phyloP scores from a whole-genome alignment of 306 rosid species.

The Prosopis cineraria region DNA sequence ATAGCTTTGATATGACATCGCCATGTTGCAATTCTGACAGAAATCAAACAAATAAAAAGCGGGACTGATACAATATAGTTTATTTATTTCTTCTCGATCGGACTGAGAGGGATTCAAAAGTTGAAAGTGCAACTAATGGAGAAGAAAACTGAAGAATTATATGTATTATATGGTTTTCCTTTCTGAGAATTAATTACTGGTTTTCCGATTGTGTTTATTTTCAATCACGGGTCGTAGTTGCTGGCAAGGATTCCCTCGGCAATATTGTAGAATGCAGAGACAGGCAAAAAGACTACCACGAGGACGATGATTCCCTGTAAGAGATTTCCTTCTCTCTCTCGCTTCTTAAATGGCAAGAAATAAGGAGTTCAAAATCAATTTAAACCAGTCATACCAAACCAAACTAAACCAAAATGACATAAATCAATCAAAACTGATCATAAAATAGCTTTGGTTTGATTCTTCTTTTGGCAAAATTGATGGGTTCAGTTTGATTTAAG shows the following conservation, averaged over 20 bases:
- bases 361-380: no score
- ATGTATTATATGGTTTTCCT: neutral
- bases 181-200: neutral
- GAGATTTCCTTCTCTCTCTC: conserved; percentile 24
- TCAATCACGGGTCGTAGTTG: conserved; percentile 39
- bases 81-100: neutral
- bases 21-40: no score
- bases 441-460: no score
- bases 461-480: no score
- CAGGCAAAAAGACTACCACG: conserved; percentile 20
- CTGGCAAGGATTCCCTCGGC: conserved; percentile 45
- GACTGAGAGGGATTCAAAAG: neutral
- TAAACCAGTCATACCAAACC: no score
- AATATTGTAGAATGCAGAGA: conserved; percentile 45
- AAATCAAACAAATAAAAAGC: no score
- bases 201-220: neutral
- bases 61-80: neutral
- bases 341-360: neutral
- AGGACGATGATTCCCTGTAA: conserved; percentile 68
- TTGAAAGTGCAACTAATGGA: neutral
- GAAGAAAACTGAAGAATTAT: neutral
- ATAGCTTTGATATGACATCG: no score
- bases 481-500: no score
- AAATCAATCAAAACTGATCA: no score
- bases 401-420: no score